Evolutionary conservation across 148 eudicot species (phyloP).

Genomic region (Chenopodium formosanum): DNA sequence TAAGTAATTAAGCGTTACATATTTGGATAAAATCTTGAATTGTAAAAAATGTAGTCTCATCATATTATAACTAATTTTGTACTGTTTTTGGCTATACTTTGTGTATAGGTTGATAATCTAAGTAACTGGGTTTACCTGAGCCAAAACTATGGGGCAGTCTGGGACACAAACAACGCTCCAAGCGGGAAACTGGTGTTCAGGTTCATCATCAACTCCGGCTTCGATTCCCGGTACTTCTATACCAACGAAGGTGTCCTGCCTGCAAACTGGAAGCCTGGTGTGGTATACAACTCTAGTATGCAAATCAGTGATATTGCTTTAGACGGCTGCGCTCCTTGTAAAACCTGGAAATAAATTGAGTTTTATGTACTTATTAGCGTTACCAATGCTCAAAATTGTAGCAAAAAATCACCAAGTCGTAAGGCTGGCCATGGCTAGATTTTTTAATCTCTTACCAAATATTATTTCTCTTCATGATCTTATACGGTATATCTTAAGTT

Average conservation of each 20-base stretch:
- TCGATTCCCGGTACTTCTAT: slow-evolving; percentile 22
- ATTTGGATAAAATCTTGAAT: neutral
- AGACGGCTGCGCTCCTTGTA: slow-evolving; percentile 23
- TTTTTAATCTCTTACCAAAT: too few species aligned
- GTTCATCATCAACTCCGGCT: slow-evolving; percentile 23
- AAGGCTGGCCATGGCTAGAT: too few species aligned
- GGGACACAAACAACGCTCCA: slow-evolving; percentile 28
- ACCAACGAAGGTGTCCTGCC: slow-evolving; percentile 19
- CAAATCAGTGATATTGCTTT: slow-evolving; percentile 22
- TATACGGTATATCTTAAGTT: too few species aligned
- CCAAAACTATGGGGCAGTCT: slow-evolving; percentile 30
- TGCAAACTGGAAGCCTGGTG: slow-evolving; percentile 26
- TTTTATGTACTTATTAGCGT: too few species aligned
- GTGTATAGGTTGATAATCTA: slow-evolving; percentile 4
- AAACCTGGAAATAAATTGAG: slow-evolving; percentile 5
- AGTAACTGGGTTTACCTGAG: slow-evolving; percentile 23
- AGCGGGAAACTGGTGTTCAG: slow-evolving; percentile 25
- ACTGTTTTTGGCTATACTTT: neutral
- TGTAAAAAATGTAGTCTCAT: neutral
- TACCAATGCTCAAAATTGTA: too few species aligned
- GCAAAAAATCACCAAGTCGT: too few species aligned
- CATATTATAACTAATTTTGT: too few species aligned
- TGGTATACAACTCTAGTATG: slow-evolving; percentile 12
- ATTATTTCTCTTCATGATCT: too few species aligned
- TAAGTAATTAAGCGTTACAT: slow-evolving; percentile 19